These are phyloP conservation scores for Buddleja alternifolia DNA, from an alignment of 257 asterid genomes.

Conservation along the genomic window DNA sequence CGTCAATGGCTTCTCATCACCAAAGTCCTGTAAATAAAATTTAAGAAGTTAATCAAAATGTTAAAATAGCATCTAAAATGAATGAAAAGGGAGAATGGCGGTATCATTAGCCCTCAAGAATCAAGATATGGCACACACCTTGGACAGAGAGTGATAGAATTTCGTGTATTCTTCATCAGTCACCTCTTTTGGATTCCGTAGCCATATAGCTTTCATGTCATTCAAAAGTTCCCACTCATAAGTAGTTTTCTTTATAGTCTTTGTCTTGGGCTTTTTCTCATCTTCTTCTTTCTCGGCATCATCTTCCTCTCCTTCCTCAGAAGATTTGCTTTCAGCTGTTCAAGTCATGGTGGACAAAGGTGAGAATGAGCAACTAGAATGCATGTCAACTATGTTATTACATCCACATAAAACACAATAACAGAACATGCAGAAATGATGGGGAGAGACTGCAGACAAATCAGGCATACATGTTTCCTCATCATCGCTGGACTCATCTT, in stretches of 20 bases:
- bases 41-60: neutral
- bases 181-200: slow-evolving; percentile 88
- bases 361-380: slow-evolving; percentile 21
- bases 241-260: slow-evolving; percentile 72
- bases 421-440: slow-evolving; percentile 8
- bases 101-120: neutral
- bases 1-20: slow-evolving; percentile 81
- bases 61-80: neutral
- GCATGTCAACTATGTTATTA: neutral
- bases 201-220: slow-evolving; percentile 92
- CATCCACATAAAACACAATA: neutral
- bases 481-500: slow-evolving; percentile 69
- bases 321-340: slow-evolving; percentile 73
- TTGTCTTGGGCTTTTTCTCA: slow-evolving; percentile 79
- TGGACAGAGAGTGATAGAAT: slow-evolving; percentile 84
- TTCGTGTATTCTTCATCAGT: slow-evolving; percentile 83
- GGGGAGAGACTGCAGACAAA: slow-evolving; percentile 3
- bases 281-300: slow-evolving; percentile 73
- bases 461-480: slow-evolving; percentile 65
- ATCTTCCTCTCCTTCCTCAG: slow-evolving; percentile 76
- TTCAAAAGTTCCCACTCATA: slow-evolving; percentile 93
- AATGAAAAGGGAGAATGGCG: neutral
- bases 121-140: slow-evolving; percentile 48
- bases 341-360: slow-evolving; percentile 18
- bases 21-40: slow-evolving; percentile 59